Evolutionary conservation across 345 rosid species (phyloP).

Genomic region (Brassica carinata): DNA sequence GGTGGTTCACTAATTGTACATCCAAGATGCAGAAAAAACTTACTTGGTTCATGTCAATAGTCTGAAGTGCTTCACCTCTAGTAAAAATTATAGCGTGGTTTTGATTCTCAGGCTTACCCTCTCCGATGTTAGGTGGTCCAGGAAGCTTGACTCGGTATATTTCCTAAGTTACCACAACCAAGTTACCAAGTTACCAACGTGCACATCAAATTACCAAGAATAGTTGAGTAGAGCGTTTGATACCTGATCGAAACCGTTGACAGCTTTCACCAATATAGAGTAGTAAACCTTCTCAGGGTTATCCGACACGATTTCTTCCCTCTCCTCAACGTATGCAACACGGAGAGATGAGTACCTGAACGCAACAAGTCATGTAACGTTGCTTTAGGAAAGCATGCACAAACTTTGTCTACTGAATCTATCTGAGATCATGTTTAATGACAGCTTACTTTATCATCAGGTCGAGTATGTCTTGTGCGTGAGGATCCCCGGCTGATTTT

Average conservation of each 20-base stretch:
- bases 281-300: constrained; percentile 63
- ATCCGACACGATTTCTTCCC: constrained; percentile 62
- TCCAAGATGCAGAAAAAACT: constrained; percentile 17
- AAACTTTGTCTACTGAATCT: constrained; percentile 11
- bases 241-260: constrained; percentile 82
- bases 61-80: constrained; percentile 95
- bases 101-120: constrained; percentile 99
- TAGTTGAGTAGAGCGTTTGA: neutral
- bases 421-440: constrained; percentile 14
- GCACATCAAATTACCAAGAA: constrained; percentile 5
- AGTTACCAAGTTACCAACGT: neutral
- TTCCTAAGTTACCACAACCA: constrained; percentile 49
- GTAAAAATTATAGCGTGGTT: constrained; percentile 90
- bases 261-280: constrained; percentile 85
- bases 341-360: constrained; percentile 87
- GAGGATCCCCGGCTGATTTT: constrained; percentile 85
- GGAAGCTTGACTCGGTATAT: constrained; percentile 93
- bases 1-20: constrained; percentile 7
- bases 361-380: constrained; percentile 21
- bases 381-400: constrained; percentile 31
- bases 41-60: constrained; percentile 98
- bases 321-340: constrained; percentile 94
- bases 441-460: constrained; percentile 74
- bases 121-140: constrained; percentile 91
- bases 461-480: constrained; percentile 75